Evolutionary conservation across 495 filamentous ascomycete genomes (phyloP).

Genomic region (Talaromyces nanjingensis): DNA sequence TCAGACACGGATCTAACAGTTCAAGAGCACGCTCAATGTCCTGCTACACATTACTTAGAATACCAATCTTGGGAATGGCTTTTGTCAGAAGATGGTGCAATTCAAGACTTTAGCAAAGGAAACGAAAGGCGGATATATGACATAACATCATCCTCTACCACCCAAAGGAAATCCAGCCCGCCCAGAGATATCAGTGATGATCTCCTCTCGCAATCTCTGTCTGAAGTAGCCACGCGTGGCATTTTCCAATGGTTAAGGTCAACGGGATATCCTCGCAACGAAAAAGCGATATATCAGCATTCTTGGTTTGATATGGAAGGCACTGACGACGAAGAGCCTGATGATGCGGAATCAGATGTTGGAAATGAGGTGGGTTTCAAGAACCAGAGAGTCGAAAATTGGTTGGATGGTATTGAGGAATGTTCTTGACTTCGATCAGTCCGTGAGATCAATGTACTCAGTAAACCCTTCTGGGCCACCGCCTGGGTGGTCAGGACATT

Average conservation of each 20-base stretch:
- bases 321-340: constrained; percentile 16
- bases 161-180: neutral
- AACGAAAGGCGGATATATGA: too few relatives aligned
- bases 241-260: constrained; percentile 19
- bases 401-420: constrained; percentile 1
- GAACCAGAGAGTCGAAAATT: neutral
- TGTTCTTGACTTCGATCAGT: neutral
- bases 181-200: constrained; percentile 8
- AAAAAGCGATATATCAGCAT: constrained; percentile 23
- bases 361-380: neutral
- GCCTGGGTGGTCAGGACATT: neutral
- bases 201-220: constrained; percentile 11
- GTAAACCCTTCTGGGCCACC: neutral
- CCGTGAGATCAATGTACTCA: neutral
- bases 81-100: constrained; percentile 12
- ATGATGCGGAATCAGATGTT: constrained; percentile 11
- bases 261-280: constrained; percentile 13
- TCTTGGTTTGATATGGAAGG: constrained; percentile 23
- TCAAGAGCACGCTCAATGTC: constrained; percentile 19
- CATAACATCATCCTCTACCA: neutral
- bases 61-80: constrained; percentile 21
- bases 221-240: constrained; percentile 13
- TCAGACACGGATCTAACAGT: constrained; percentile 19
- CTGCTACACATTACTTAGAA: constrained; percentile 19
- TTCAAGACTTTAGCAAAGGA: constrained; percentile 12